phyloP scores from a whole-genome alignment of 2,329 filamentous ascomycete genomes.

The Botrytis fragariae region DNA sequence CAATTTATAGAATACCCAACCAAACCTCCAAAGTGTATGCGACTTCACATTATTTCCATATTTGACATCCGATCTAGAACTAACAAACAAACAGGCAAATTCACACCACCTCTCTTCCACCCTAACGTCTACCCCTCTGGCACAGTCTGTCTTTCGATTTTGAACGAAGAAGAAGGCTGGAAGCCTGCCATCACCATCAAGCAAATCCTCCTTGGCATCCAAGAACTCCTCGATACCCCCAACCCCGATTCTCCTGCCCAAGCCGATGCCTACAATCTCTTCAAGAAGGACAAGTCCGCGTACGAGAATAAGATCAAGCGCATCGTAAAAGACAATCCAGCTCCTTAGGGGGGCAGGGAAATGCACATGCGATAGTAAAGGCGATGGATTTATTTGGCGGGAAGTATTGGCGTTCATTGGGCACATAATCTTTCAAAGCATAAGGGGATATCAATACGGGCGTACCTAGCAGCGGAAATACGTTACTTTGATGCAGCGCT shows the following conservation, averaged over 20 bases:
- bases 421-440: constrained; percentile 8
- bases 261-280: constrained; percentile 95
- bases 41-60: constrained; percentile 24
- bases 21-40: constrained; percentile 95
- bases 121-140: constrained; percentile 98
- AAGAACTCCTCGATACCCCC: constrained; percentile 91
- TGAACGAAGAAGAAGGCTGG: constrained; percentile 99
- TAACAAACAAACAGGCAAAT: constrained; percentile 65
- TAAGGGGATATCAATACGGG: constrained; percentile 13
- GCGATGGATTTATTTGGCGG: neutral
- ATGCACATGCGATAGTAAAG: constrained; percentile 5
- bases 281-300: constrained; percentile 81
- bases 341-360: constrained; percentile 50
- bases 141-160: constrained; percentile 92
- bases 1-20: constrained; percentile 80
- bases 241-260: constrained; percentile 97
- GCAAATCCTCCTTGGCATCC: constrained; percentile 93
- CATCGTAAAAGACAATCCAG: constrained; percentile 86
- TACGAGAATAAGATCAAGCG: constrained; percentile 87
- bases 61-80: constrained; percentile 24
- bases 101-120: constrained; percentile 92
- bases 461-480: constrained; percentile 5
- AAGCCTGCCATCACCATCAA: constrained; percentile 98
- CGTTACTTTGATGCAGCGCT: constrained; percentile 10
- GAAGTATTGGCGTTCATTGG: constrained; percentile 17